Conservation (phyloP, 352 stramenopile species). For the Globisporangium lucens region DNA sequence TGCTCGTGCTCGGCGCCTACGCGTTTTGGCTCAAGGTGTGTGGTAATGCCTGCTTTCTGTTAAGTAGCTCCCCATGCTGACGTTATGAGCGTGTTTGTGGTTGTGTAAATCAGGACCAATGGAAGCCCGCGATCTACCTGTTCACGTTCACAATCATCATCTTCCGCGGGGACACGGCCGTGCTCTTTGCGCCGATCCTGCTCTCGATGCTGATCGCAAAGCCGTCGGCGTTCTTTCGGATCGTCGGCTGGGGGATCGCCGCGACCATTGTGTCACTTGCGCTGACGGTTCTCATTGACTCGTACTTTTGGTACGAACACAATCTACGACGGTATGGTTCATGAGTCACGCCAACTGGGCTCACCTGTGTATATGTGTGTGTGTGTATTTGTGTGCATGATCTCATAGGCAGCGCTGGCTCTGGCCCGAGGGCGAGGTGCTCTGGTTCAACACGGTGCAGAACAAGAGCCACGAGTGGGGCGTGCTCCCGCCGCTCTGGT, state of each 20-base stretch:
- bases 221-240: constrained; percentile 64
- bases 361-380: not conserved
- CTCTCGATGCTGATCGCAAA: constrained; percentile 87
- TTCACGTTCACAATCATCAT: constrained; percentile 92
- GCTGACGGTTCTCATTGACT: constrained; percentile 91
- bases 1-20: constrained; percentile 60
- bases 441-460: constrained; percentile 96
- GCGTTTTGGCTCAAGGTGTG: constrained; percentile 52
- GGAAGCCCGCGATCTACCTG: constrained; percentile 58
- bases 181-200: constrained; percentile 93
- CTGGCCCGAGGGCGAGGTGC: constrained; percentile 98
- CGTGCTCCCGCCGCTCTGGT: constrained; percentile 94
- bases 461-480: constrained; percentile 98
- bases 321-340: not conserved
- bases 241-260: constrained; percentile 79
- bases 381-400: not conserved
- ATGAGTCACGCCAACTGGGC: not conserved
- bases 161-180: constrained; percentile 96
- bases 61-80: not conserved
- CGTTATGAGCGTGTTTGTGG: not conserved
- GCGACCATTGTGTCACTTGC: constrained; percentile 69
- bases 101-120: constrained; percentile 24
- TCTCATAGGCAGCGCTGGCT: constrained; percentile 69
- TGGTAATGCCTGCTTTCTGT: not conserved
- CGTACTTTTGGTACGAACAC: constrained; percentile 83